Evolutionary conservation across 257 asterid genomes (phyloP), one percentile per base, ranked within the genome.

Genomic region (Solanum raphanifolium): DNA sequence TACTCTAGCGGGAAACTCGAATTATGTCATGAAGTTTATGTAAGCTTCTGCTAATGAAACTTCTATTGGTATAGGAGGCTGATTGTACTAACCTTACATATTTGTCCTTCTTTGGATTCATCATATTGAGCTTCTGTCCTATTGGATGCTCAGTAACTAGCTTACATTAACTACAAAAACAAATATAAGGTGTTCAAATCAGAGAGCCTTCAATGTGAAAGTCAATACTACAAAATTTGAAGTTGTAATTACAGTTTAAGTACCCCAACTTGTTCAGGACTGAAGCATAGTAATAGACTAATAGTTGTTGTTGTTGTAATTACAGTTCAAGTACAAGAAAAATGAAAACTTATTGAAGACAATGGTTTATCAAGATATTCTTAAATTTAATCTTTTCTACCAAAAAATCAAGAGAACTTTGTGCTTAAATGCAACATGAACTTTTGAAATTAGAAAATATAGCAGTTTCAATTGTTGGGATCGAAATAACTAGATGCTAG

Each of bases 31-130:
- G 38, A 35, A 35, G 38, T 35, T 35, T 35, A 35, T 35, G 38
- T 35, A 35, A 35, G 38, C 38, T 35, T 35, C 38, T 35, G 38
- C 38, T 35, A 34, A 34, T 34, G 35, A 34, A 34, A 34, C 35
- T 4, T 34, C 5, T 34, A 34, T 34, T 34, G 35, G 35, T 34
- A 34, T 34, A 34, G 35, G 35, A 34, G 5, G 35, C 35, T 34
- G 35, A 34, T 34, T 34, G 35, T 34, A 34, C 38, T 69, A 34
- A 90, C 92, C 92, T 88, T 21, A 89, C 90, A 85, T 81, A 85
- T 86, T 83, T 90, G 16, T 90, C 90, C 84, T 71, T 66, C 66
- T 52, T 86, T 48, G 21, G 34, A 86, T 87, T 81, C 89, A 87
- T 82, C 83, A 39, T 76, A 31, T 88, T 55, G 65, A 55, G n/a